phyloP scores from a whole-genome alignment of 768 basidiomycete genomes.

The Tricholoma matsutake region DNA sequence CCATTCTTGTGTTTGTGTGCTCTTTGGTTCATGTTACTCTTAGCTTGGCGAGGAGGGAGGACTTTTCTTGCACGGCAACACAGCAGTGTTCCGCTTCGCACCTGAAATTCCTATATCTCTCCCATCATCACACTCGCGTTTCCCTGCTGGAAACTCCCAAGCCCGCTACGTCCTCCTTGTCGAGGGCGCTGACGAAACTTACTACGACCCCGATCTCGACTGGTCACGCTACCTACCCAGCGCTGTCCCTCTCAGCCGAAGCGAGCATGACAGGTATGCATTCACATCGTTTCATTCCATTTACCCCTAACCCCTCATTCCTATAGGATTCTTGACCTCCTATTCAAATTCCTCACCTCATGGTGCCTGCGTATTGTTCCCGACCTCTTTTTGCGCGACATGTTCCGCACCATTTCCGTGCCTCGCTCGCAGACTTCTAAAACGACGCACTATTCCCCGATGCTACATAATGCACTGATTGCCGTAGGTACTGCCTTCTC shows the following conservation, averaged over 20 bases:
- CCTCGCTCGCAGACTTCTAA: slow-evolving; percentile 39
- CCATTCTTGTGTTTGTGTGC: not conserved
- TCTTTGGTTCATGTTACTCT: not conserved
- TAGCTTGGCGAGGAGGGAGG: slow-evolving; percentile 39
- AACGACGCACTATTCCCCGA: slow-evolving; percentile 63
- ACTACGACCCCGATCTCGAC: slow-evolving; percentile 46
- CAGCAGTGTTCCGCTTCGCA: slow-evolving; percentile 41
- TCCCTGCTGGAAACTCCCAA: slow-evolving; percentile 35
- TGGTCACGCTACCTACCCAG: slow-evolving; percentile 48
- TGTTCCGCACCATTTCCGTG: slow-evolving; percentile 38
- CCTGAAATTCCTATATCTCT: slow-evolving; percentile 19
- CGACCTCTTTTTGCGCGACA: slow-evolving; percentile 46
- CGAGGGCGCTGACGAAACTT: slow-evolving; percentile 34
- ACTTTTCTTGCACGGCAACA: slow-evolving; percentile 38
- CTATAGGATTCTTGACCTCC: slow-evolving; percentile 41
- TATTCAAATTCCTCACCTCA: slow-evolving; percentile 47
- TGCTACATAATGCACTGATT: slow-evolving; percentile 68
- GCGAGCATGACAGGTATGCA: slow-evolving; percentile 42
- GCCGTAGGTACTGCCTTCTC: slow-evolving; percentile 42
- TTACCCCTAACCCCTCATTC: not conserved
- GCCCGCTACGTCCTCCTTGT: slow-evolving; percentile 40
- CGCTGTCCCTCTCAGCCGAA: slow-evolving; percentile 38
- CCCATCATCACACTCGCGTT: slow-evolving; percentile 28
- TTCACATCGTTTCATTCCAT: not conserved
- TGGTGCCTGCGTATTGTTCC: slow-evolving; percentile 51